Base-by-base conservation (phyloP, 805 yeast genomes). In the Candida ficus region DNA sequence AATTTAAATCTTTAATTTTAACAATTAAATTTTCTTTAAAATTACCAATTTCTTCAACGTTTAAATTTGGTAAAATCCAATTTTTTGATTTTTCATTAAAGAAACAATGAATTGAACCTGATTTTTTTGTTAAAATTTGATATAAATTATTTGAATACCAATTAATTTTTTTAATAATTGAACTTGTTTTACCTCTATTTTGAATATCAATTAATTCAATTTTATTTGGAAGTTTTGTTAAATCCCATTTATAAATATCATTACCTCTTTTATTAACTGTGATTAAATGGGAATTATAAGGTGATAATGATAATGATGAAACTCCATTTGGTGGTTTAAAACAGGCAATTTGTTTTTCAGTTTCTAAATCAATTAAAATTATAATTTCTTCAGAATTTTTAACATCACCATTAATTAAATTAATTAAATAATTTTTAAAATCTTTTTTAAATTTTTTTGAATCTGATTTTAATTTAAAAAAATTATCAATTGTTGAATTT, bases 21-120 rank as follows among this genome's bases (percentile, higher is more conserved):
- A 38, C 45, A 14, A 44, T 22, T 5, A 42, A 17, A 7, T n/a
- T 27, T 12, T 18, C 26, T 18, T 16, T 29, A 5, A 32, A 20
- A 3, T 46, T 23, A 8, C 49, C 44, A 4, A 48, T 30, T 8
- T 33, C 28, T 7, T 35, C 22, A 2, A 47, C 35, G 10, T 42
- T 36, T 38, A 50, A 32, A 26, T 49, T 46, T 13, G 58, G 57
- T 59, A 54, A 63, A 30, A 45, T 35, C 52, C 50, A 40, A 33
- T 50, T 47, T 22, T 38, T 25, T 5, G 27, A 31, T 16, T 32
- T 37, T 16, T 41, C 39, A n/a, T 29, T 49, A 34, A 68, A 69
- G 54, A 74, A 81, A 71, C 81, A 78, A 50, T 81, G 88, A 16
- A 82, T 58, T 1, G 83, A 71, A 0, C 88, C 88, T 12, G 73